phyloP scores from a whole-genome alignment of 1,284 basidiomycete species.

The Naganishia albida region DNA sequence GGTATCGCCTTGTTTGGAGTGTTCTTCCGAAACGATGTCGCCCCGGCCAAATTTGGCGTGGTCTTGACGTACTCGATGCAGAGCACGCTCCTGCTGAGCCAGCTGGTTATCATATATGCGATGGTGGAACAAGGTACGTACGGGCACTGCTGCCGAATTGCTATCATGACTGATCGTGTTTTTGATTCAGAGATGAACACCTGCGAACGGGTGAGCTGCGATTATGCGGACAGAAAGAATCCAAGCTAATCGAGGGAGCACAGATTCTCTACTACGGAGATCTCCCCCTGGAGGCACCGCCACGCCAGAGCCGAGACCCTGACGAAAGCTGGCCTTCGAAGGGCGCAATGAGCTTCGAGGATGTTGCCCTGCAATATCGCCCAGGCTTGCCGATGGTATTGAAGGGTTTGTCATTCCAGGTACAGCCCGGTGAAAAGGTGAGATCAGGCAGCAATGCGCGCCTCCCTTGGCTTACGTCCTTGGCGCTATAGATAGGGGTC shows the following conservation, averaged over 20 bases:
- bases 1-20: slow-evolving; percentile 46
- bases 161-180: slow-evolving; percentile 32
- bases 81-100: slow-evolving; percentile 36
- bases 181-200: slow-evolving; percentile 39
- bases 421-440: slow-evolving; percentile 47
- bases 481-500: slow-evolving; percentile 59
- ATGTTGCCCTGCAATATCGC: slow-evolving; percentile 49
- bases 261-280: slow-evolving; percentile 38
- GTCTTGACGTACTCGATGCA: slow-evolving; percentile 47
- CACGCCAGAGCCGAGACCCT: slow-evolving; percentile 36
- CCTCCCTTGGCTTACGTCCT: background rate
- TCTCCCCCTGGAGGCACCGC: slow-evolving; percentile 39
- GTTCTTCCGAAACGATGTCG: slow-evolving; percentile 41
- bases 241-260: background rate
- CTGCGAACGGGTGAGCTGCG: slow-evolving; percentile 11
- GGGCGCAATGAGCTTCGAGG: slow-evolving; percentile 48
- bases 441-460: slow-evolving; percentile 27
- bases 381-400: slow-evolving; percentile 49
- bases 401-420: slow-evolving; percentile 42
- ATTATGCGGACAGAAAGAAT: background rate
- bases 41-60: slow-evolving; percentile 45
- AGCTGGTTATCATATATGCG: slow-evolving; percentile 34
- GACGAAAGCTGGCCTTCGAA: slow-evolving; percentile 44
- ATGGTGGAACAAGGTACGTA: slow-evolving; percentile 16
- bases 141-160: background rate